These are phyloP conservation scores for Dacryopinax spathularia DNA, from an alignment of 768 basidiomycete species.

Conservation along the genomic window DNA sequence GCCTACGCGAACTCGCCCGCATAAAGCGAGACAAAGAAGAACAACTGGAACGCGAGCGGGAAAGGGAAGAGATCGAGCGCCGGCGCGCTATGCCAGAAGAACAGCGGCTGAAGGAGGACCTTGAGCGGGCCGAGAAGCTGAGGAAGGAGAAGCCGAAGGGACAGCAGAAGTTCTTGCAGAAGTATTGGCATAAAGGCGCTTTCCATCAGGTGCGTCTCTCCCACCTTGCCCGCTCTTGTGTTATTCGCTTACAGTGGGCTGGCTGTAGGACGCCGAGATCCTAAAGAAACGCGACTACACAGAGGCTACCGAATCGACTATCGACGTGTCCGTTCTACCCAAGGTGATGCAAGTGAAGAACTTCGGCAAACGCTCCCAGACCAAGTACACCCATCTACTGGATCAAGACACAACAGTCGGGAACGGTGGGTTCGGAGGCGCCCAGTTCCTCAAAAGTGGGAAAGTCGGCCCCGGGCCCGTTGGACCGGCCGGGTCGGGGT, in stretches of 20 bases:
- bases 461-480: constrained; percentile 37
- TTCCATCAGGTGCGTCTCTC: constrained; percentile 69
- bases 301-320: constrained; percentile 72
- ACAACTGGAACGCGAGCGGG: constrained; percentile 61
- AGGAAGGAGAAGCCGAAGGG: constrained; percentile 84
- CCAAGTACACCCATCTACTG: constrained; percentile 90
- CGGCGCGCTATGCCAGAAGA: constrained; percentile 87
- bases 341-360: constrained; percentile 95
- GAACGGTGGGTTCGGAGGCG: constrained; percentile 52
- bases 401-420: constrained; percentile 79
- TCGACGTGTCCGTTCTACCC: constrained; percentile 80
- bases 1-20: constrained; percentile 80
- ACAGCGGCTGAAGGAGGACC: constrained; percentile 79
- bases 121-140: constrained; percentile 67
- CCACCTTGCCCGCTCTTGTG: neutral
- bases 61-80: constrained; percentile 82
- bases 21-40: constrained; percentile 92
- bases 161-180: constrained; percentile 84
- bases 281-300: constrained; percentile 73
- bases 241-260: constrained; percentile 1
- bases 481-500: constrained; percentile 42
- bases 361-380: constrained; percentile 82
- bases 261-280: constrained; percentile 67
- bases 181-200: constrained; percentile 99
- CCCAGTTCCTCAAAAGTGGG: constrained; percentile 27